These are phyloP conservation scores for Parastagonospora avenae DNA, from an alignment of 2,329 filamentous ascomycete species.

Conservation along the genomic window DNA sequence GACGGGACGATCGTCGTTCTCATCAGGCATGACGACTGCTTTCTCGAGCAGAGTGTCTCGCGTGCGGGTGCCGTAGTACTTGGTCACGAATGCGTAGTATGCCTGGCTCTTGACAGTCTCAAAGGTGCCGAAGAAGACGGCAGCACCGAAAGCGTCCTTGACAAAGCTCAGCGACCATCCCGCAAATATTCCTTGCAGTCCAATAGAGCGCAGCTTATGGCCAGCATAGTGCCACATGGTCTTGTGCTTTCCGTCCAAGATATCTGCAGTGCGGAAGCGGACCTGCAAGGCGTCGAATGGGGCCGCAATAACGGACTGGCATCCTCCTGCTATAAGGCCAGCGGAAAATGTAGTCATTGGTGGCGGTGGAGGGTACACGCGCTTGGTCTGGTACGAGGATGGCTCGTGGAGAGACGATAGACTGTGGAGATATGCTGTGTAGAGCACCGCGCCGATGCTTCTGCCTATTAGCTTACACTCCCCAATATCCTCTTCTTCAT, in stretches of 20 bases:
- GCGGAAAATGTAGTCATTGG: constrained; percentile 69
- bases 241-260: constrained; percentile 63
- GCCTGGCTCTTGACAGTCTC: constrained; percentile 77
- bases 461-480: constrained; percentile 9
- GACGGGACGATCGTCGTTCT: constrained; percentile 48
- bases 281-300: constrained; percentile 78
- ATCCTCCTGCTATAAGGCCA: constrained; percentile 69
- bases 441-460: constrained; percentile 73
- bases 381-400: constrained; percentile 63
- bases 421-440: constrained; percentile 75
- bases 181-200: constrained; percentile 72
- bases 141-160: constrained; percentile 72
- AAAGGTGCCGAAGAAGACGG: constrained; percentile 75
- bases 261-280: constrained; percentile 68
- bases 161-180: constrained; percentile 72
- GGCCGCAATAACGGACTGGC: constrained; percentile 75
- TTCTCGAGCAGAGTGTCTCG: constrained; percentile 36
- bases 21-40: constrained; percentile 22
- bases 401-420: constrained; percentile 70
- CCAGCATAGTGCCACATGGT: constrained; percentile 75
- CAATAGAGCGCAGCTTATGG: constrained; percentile 72
- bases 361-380: constrained; percentile 72
- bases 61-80: constrained; percentile 63
- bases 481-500: no score
- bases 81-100: constrained; percentile 72